Evolutionary conservation across 225 moss, liverwort and hornwort genomes (phyloP).

Genomic region (Anthoceros angustus): DNA sequence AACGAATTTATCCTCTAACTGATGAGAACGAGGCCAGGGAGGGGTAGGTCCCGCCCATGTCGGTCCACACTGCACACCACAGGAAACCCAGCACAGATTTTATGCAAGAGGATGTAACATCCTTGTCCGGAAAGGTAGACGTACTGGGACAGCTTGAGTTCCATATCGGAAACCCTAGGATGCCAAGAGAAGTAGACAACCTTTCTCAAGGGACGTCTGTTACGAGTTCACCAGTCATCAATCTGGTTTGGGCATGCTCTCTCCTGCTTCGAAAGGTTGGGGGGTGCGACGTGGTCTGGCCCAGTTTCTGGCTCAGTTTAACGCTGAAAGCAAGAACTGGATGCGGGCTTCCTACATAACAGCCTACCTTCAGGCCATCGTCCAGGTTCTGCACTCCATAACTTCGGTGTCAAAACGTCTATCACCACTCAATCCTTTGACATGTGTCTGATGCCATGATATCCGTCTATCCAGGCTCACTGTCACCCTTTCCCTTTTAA

Average conservation of each 20-base stretch:
- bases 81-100: background rate
- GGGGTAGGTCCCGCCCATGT: background rate
- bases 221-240: constrained; percentile 10
- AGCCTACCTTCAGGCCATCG: constrained; percentile 13
- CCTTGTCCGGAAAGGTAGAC: background rate
- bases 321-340: constrained; percentile 15
- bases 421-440: background rate
- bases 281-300: constrained; percentile 25
- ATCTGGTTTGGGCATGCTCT: constrained; percentile 10
- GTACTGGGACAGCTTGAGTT: no score
- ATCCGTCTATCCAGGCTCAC: background rate
- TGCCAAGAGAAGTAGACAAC: constrained; percentile 27
- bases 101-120: constrained; percentile 11
- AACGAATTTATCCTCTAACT: background rate
- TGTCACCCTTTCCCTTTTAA: background rate
- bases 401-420: background rate
- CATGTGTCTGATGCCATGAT: background rate
- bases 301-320: constrained; percentile 8
- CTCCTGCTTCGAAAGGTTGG: constrained; percentile 8
- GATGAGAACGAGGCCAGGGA: background rate
- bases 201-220: constrained; percentile 29
- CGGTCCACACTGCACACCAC: background rate
- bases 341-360: constrained; percentile 23
- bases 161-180: constrained; percentile 17
- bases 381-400: background rate